phyloP scores from a whole-genome alignment of 148 eudicot genomes.

The Bassia scoparia region DNA sequence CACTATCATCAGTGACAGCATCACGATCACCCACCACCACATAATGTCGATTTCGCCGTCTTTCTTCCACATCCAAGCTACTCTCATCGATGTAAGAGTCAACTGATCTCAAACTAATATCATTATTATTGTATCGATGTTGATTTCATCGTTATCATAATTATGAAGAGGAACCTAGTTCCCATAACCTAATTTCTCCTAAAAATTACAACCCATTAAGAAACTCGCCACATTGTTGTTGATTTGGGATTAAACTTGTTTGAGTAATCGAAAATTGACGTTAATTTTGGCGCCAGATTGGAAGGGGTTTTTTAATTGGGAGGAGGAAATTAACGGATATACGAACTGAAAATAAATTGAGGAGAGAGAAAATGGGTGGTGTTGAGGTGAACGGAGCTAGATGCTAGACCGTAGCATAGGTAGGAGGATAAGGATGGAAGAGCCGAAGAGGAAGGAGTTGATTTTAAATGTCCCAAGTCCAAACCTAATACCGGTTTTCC shows the following conservation, averaged over 20 bases:
- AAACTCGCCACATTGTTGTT: neutral
- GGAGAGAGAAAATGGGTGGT: neutral
- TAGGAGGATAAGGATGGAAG: neutral
- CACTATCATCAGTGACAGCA: constrained; percentile 41
- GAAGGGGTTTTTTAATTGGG: neutral
- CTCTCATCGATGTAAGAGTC: constrained; percentile 48
- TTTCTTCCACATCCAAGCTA: constrained; percentile 35
- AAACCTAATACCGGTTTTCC: constrained; percentile 28
- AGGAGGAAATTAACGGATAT: constrained; percentile 20
- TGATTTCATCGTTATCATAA: constrained; percentile 15
- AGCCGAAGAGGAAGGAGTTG: no score
- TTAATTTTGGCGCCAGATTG: constrained; percentile 9
- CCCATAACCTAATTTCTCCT: constrained; percentile 18
- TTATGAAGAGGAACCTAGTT: constrained; percentile 59
- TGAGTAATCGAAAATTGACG: neutral
- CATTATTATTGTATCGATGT: neutral
- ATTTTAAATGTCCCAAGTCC: constrained; percentile 23
- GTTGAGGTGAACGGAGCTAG: constrained; percentile 1
- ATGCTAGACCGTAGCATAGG: constrained; percentile 31
- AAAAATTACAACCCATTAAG: constrained; percentile 28
- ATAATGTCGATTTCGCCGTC: constrained; percentile 37
- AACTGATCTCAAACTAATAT: constrained; percentile 41
- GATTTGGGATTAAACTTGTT: neutral
- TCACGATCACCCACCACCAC: constrained; percentile 40
- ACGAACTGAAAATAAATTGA: neutral